These are phyloP conservation scores for Yarrowia porcina DNA, from an alignment of 805 yeast genomes.

Conservation along the genomic window DNA sequence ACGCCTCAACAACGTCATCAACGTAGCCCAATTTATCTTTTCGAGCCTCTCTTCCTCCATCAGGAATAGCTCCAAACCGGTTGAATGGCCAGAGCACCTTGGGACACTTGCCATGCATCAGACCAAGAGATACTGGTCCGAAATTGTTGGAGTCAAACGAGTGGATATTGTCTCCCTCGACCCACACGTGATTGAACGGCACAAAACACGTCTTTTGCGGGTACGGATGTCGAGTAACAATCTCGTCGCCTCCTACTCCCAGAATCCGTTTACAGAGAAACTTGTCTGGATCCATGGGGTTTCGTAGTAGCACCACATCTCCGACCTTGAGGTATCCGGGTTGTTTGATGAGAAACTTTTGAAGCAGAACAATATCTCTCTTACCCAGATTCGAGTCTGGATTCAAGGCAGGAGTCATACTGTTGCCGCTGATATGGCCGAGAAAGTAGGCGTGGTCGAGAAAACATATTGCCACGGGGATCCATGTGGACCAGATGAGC, in stretches of 20 bases:
- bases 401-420: constrained; percentile 88
- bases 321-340: constrained; percentile 51
- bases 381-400: constrained; percentile 49
- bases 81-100: constrained; percentile 66
- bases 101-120: constrained; percentile 73
- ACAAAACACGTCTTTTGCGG: constrained; percentile 59
- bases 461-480: constrained; percentile 70
- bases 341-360: constrained; percentile 56
- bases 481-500: constrained; percentile 57
- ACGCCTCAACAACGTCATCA: constrained; percentile 10
- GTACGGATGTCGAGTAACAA: constrained; percentile 59
- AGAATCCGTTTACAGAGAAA: constrained; percentile 77
- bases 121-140: constrained; percentile 82
- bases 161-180: constrained; percentile 82
- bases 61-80: constrained; percentile 50
- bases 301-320: constrained; percentile 72
- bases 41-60: constrained; percentile 54
- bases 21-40: constrained; percentile 3
- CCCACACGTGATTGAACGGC: constrained; percentile 86
- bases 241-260: constrained; percentile 68
- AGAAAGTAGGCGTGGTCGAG: constrained; percentile 70
- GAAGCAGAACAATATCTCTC: constrained; percentile 52
- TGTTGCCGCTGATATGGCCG: constrained; percentile 70
- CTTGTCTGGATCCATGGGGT: constrained; percentile 76
- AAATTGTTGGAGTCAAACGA: constrained; percentile 82